Conservation (phyloP, 768 basidiomycete species). For the Pleurotus pulmonarius region DNA sequence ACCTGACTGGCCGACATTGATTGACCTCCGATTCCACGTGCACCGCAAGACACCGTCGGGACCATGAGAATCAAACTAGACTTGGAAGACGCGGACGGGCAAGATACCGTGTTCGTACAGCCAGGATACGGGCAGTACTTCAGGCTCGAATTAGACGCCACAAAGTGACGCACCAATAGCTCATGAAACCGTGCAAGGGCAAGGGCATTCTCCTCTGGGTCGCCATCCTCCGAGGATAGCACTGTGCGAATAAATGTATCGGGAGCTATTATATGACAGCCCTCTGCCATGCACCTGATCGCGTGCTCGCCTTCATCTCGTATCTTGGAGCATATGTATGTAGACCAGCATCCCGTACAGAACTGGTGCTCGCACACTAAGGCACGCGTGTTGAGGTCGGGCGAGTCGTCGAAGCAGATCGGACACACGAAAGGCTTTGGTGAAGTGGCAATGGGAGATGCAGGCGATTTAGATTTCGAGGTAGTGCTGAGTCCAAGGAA, state of each 20-base stretch:
- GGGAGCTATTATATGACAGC: conserved; percentile 61
- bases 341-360: conserved; percentile 81
- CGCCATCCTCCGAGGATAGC: conserved; percentile 33
- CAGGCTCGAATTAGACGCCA: conserved; percentile 74
- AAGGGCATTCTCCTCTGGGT: conserved; percentile 40
- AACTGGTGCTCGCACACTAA: conserved; percentile 84
- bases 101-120: conserved; percentile 93
- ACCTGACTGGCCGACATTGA: conserved; percentile 27
- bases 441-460: conserved; percentile 18
- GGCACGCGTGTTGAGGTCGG: conserved; percentile 54
- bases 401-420: conserved; percentile 85
- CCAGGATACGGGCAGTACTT: conserved; percentile 95
- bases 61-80: conserved; percentile 73
- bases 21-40: conserved; percentile 40
- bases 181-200: conserved; percentile 76
- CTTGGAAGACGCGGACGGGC: conserved; percentile 75
- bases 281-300: conserved; percentile 79
- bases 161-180: conserved; percentile 86
- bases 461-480: conserved; percentile 22
- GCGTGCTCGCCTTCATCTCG: conserved; percentile 73
- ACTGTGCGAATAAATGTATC: conserved; percentile 58
- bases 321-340: conserved; percentile 78
- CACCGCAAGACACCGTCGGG: conserved; percentile 86
- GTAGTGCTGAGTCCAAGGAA: conserved; percentile 28
- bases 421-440: conserved; percentile 75